Conservation (phyloP, 106 monocot genomes). For the Narthecium ossifragum region DNA sequence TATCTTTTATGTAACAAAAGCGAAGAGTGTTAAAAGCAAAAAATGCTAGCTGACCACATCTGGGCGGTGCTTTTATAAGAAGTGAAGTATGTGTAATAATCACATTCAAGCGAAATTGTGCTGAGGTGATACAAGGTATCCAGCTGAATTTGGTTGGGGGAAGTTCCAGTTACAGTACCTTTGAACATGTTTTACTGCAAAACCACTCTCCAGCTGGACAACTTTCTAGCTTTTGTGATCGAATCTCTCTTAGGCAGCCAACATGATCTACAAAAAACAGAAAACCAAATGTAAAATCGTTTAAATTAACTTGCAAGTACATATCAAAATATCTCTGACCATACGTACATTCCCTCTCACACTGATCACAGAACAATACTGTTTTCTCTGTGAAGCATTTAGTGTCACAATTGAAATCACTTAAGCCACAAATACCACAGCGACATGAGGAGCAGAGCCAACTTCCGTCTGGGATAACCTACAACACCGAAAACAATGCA, state of each 20-base stretch:
- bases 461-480: slow-evolving; percentile 57
- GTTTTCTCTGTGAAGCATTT: slow-evolving; percentile 38
- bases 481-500: slow-evolving; percentile 8
- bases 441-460: slow-evolving; percentile 72
- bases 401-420: slow-evolving; percentile 47
- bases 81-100: not conserved
- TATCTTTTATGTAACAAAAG: not conserved
- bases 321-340: not conserved
- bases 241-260: slow-evolving; percentile 39
- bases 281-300: not conserved
- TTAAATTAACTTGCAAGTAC: not conserved
- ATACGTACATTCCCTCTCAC: slow-evolving; percentile 52
- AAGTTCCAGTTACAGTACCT: slow-evolving; percentile 25
- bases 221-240: slow-evolving; percentile 9
- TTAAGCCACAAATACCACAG: slow-evolving; percentile 46
- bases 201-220: slow-evolving; percentile 64
- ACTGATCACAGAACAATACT: slow-evolving; percentile 68
- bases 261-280: slow-evolving; percentile 53
- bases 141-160: not conserved
- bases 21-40: not conserved
- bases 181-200: slow-evolving; percentile 54
- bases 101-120: not conserved
- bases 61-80: no score
- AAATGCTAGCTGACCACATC: no score
- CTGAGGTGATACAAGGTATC: not conserved